These are phyloP conservation scores for Leonotis leonurus DNA, from an alignment of 257 asterid species.

Conservation along the genomic window DNA sequence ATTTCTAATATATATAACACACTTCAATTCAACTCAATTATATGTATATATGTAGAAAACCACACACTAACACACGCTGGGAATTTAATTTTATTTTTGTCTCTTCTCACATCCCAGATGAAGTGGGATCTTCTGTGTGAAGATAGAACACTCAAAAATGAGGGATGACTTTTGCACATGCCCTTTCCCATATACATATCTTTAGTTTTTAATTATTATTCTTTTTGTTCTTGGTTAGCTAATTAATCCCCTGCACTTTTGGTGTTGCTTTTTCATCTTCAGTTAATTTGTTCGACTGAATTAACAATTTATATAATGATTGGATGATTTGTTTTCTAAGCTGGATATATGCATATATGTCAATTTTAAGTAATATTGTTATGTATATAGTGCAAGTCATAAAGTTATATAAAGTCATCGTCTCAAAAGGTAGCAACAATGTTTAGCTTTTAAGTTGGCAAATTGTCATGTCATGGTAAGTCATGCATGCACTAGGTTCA, in stretches of 20 bases:
- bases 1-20: too few relatives aligned
- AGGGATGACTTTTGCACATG: too few relatives aligned
- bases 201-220: slow-evolving; percentile 3
- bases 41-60: background rate
- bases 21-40: background rate
- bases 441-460: background rate
- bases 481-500: background rate
- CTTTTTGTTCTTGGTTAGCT: slow-evolving; percentile 30
- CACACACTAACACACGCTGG: background rate
- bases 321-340: too few relatives aligned
- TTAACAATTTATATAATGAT: too few relatives aligned
- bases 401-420: background rate
- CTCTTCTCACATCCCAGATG: background rate
- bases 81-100: slow-evolving; percentile 3
- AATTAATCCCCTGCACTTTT: too few relatives aligned
- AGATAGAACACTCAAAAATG: background rate
- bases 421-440: background rate
- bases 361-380: too few relatives aligned
- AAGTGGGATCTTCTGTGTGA: slow-evolving; percentile 3
- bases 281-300: too few relatives aligned
- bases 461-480: background rate
- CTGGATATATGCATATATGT: too few relatives aligned
- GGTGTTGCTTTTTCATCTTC: too few relatives aligned
- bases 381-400: background rate
- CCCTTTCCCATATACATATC: too few relatives aligned